Evolutionary conservation across 768 basidiomycete genomes (phyloP).

Genomic region (Pholiota conissans): DNA sequence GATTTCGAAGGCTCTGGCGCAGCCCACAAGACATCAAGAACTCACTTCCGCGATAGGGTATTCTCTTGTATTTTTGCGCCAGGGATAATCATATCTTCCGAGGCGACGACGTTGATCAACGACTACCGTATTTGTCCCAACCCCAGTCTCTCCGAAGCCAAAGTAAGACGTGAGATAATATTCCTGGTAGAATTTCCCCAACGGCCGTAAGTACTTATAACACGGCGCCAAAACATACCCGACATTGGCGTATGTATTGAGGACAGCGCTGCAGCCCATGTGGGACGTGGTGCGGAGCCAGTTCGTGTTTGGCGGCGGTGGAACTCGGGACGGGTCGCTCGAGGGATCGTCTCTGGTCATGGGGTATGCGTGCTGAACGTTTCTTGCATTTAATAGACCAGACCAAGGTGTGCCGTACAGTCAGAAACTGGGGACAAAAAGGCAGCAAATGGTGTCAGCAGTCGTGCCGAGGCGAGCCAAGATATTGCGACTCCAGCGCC

Average conservation of each 20-base stretch:
- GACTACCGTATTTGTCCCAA: background rate
- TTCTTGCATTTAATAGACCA: background rate
- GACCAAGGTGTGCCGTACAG: background rate
- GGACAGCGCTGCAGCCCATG: background rate
- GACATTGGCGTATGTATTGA: too few species aligned
- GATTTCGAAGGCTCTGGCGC: background rate
- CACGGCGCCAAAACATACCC: background rate
- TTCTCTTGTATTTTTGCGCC: too few species aligned
- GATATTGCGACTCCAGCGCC: background rate
- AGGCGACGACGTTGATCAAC: background rate
- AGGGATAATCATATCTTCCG: background rate
- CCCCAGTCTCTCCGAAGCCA: too few species aligned
- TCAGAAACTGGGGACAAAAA: too few species aligned
- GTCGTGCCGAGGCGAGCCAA: too few species aligned
- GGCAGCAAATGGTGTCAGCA: too few species aligned
- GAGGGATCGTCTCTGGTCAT: background rate
- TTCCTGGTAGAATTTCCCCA: background rate
- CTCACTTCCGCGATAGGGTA: too few species aligned
- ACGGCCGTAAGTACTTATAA: background rate
- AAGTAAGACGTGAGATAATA: too few species aligned
- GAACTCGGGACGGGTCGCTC: background rate
- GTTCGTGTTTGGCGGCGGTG: background rate
- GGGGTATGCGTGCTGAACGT: background rate
- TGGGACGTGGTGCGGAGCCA: background rate
- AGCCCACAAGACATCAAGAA: too few species aligned